phyloP scores from a whole-genome alignment of 2,329 filamentous ascomycete species.

The Monilinia polystroma region DNA sequence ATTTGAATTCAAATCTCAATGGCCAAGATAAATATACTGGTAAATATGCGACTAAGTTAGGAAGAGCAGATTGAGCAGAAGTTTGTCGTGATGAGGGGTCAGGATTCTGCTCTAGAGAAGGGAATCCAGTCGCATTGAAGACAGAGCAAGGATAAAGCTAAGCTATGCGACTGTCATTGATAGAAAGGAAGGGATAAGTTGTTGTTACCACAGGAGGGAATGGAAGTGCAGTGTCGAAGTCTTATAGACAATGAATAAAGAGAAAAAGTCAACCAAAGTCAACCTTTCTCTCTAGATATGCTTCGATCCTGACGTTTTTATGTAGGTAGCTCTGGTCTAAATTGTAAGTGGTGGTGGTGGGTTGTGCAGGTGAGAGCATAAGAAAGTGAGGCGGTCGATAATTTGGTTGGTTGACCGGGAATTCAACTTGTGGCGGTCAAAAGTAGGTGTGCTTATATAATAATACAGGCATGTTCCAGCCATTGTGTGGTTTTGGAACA shows the following conservation, averaged over 20 bases:
- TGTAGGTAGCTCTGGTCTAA: neutral
- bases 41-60: slow-evolving; percentile 21
- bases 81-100: slow-evolving; percentile 14
- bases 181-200: slow-evolving; percentile 6
- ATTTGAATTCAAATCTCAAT: slow-evolving; percentile 34
- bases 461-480: slow-evolving; percentile 11
- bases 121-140: slow-evolving; percentile 17
- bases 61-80: slow-evolving; percentile 9
- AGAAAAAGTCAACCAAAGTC: neutral
- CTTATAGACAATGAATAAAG: neutral
- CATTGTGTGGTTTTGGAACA: slow-evolving; percentile 4
- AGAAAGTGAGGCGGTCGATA: slow-evolving; percentile 19
- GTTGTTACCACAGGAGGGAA: slow-evolving; percentile 10
- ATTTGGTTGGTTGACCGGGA: slow-evolving; percentile 7
- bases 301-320: slow-evolving; percentile 5
- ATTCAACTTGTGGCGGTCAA: slow-evolving; percentile 15
- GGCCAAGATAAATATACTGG: slow-evolving; percentile 29
- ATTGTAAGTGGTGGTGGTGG: neutral
- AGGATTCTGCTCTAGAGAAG: slow-evolving; percentile 3
- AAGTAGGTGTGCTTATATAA: slow-evolving; percentile 5
- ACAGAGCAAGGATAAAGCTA: slow-evolving; percentile 19
- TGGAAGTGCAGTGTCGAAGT: neutral
- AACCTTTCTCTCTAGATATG: slow-evolving; percentile 16
- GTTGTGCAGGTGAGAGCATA: neutral
- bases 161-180: slow-evolving; percentile 16